These are phyloP conservation scores for Phaffia tasmanica DNA, from an alignment of 768 basidiomycete genomes.

Conservation along the genomic window DNA sequence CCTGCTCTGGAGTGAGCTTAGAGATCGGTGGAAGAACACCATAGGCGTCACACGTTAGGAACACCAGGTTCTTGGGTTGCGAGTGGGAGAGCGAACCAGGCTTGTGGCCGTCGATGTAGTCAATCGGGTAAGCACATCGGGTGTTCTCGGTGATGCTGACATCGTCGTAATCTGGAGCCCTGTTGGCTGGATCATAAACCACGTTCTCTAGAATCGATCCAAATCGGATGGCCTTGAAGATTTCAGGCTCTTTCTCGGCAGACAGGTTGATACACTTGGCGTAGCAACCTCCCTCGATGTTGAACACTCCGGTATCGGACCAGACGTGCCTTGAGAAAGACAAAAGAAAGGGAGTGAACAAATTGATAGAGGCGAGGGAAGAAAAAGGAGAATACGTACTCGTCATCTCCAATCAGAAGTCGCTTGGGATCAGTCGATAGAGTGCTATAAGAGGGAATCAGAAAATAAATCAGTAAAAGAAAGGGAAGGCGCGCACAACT, in stretches of 20 bases:
- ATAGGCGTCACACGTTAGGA: constrained; percentile 93
- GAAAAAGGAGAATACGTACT: constrained; percentile 35
- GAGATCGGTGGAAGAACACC: constrained; percentile 95
- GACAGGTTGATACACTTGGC: constrained; percentile 11
- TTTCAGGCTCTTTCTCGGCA: constrained; percentile 68
- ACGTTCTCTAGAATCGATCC: constrained; percentile 98
- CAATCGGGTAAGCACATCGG: constrained; percentile 97
- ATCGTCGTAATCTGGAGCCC: constrained; percentile 89
- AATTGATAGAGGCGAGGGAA: too few relatives aligned
- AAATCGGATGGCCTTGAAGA: constrained; percentile 85
- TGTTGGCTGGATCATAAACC: constrained; percentile 75
- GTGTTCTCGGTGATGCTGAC: constrained; percentile 97
- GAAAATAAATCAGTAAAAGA: background rate
- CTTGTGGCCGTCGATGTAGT: constrained; percentile 55
- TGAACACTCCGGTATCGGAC: constrained; percentile 98
- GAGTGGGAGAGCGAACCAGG: constrained; percentile 15
- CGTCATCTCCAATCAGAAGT: constrained; percentile 92
- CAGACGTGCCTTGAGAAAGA: constrained; percentile 58
- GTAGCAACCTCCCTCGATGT: constrained; percentile 99
- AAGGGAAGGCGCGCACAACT: background rate
- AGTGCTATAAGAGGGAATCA: constrained; percentile 43
- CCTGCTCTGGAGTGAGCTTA: constrained; percentile 83
- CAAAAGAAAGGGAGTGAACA: too few relatives aligned
- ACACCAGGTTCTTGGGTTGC: constrained; percentile 36
- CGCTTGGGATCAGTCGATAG: constrained; percentile 92